These are phyloP conservation scores for Rhodotorula graminis DNA, from an alignment of 768 basidiomycete genomes.

Conservation along the genomic window DNA sequence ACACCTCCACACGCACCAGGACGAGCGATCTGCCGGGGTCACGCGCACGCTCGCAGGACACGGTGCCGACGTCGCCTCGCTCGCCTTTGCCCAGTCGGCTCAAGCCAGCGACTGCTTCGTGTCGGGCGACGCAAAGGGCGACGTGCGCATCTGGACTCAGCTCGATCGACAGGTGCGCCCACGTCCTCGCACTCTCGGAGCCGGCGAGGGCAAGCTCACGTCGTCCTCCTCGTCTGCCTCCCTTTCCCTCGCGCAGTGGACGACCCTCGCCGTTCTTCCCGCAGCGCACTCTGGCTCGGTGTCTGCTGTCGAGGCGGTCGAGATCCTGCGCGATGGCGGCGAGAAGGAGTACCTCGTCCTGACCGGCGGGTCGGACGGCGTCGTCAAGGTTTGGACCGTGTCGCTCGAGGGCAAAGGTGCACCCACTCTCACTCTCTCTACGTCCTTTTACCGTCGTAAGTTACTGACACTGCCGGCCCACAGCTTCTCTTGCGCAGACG, in stretches of 20 bases:
- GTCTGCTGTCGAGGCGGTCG: constrained; percentile 59
- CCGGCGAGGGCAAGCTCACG: neutral
- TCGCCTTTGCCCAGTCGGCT: constrained; percentile 59
- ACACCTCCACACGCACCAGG: constrained; percentile 47
- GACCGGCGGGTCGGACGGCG: constrained; percentile 78
- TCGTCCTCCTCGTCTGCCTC: neutral
- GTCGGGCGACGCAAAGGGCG: constrained; percentile 72
- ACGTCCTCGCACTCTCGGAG: neutral
- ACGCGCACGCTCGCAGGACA: constrained; percentile 70
- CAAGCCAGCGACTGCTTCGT: constrained; percentile 51
- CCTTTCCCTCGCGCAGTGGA: constrained; percentile 56
- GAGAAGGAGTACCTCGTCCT: constrained; percentile 51
- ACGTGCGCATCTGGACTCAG: constrained; percentile 60
- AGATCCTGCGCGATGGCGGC: constrained; percentile 8
- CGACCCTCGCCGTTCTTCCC: constrained; percentile 48
- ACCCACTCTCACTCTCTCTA: neutral
- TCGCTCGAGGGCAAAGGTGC: constrained; percentile 35
- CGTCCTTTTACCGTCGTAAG: no score
- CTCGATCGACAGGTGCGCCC: constrained; percentile 8
- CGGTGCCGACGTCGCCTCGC: constrained; percentile 65
- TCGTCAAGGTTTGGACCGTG: constrained; percentile 68
- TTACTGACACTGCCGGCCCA: constrained; percentile 33
- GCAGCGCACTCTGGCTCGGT: constrained; percentile 70
- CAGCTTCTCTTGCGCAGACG: constrained; percentile 52
- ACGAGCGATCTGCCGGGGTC: constrained; percentile 56